Evolutionary conservation across 768 basidiomycete species (phyloP), one percentile per base, ranked within the genome.

Genomic region (Tylopilus subfusipes): DNA sequence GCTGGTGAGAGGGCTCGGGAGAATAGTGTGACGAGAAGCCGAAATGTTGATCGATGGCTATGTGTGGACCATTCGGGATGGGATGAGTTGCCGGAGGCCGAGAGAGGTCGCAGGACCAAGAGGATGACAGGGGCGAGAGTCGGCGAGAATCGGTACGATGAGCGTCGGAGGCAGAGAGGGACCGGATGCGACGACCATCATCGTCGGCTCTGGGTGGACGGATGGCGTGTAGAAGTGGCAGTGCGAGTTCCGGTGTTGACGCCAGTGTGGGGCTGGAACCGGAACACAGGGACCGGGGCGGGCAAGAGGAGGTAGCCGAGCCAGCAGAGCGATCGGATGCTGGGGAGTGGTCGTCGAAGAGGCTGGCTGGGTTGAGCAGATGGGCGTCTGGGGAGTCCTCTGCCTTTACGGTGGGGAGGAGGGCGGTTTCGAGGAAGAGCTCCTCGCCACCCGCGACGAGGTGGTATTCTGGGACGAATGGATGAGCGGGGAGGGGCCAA

Each of bases 401-500:
- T 11, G 78, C 70, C 67, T 85, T 85, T 56, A 83, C 75, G 27
- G 77, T 69, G 4, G 75, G 70, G n/a, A 79, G 73, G n/a, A 78
- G 71, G 38, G 72, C 64, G 5, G 70, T 72, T 42, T 83, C 82
- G 27, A 73, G 75, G 59, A 78, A 81, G 27, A 86, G 75, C 64
- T 90, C 88, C 60, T 90, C 88, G 45, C 86, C 87, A 52, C 88
- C 88, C 10, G 88, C 88, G 55, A 90, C 88, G 48, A 90, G 80
- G 64, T 85, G 82, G 63, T 83, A 90, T 62, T 89, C 88, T 89
- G 33, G 49, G 63, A 27, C 21, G 44, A 5, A 8, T 48, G 50
- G 39, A 19, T 61, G 50, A 63, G 53, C 14, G 27, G 33, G 14
- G 45, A 0, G 43, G 38, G 34, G 62, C 5, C 1, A 44, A 8